phyloP scores from a whole-genome alignment of 306 rosid species.

The barrel medic (Medicago truncatula) region MtrunA17r5.0-ANR NC_053044.1:44129001-44129500 shows the following conservation, averaged over 20 bases:
- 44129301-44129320: conserved; percentile 58
- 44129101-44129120: no score
- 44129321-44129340: conserved; percentile 84
- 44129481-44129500: conserved; percentile 78
- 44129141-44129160: no score
- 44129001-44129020: no score
- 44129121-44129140: no score
- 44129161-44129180: no score
- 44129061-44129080: no score
- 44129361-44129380: conserved; percentile 83
- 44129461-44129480: neutral
- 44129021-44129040: no score
- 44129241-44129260: no score
- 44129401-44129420: conserved; percentile 27
- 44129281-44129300: neutral
- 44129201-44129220: neutral
- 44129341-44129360: conserved; percentile 89
- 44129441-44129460: neutral
- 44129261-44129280: no score
- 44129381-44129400: conserved; percentile 59
- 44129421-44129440: neutral
- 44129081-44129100: no score
- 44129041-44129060: no score
- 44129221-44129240: neutral
- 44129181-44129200: neutral